A percentile compares a stretch with the other conserved stretches of the same genome.
Evolutionary conservation across 768 basidiomycete species (phyloP).

Genomic region (Suillus subluteus): DNA sequence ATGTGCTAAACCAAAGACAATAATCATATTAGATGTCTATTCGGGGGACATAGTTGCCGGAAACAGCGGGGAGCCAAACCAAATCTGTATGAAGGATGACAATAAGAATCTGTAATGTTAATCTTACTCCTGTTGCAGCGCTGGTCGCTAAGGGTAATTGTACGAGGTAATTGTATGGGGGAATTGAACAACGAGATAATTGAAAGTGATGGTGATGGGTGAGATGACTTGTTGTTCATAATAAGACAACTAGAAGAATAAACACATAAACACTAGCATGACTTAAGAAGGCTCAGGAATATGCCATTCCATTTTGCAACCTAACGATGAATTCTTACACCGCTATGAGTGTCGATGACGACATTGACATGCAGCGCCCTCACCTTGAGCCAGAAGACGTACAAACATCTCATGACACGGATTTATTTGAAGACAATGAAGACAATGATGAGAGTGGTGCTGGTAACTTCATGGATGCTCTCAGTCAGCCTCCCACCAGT

Average conservation of each 20-base stretch:
- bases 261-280: too few species aligned
- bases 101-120: too few species aligned
- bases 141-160: neutral
- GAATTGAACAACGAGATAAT: neutral
- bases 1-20: neutral
- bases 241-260: neutral
- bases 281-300: too few species aligned
- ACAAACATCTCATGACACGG: neutral
- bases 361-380: neutral
- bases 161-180: neutral
- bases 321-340: too few species aligned
- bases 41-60: too few species aligned
- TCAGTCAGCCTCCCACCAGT: neutral
- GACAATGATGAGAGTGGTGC: neutral
- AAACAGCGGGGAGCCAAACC: neutral
- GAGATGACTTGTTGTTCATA: neutral
- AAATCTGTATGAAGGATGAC: too few species aligned
- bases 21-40: neutral
- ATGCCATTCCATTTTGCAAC: too few species aligned
- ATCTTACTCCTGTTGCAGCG: too few species aligned
- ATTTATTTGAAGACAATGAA: constrained; percentile 1
- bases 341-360: neutral
- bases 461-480: neutral
- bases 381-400: neutral
- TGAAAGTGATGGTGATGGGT: neutral